These are phyloP conservation scores for Alternaria triticimaculans DNA, from an alignment of 2,329 filamentous ascomycete species.

Conservation along the genomic window DNA sequence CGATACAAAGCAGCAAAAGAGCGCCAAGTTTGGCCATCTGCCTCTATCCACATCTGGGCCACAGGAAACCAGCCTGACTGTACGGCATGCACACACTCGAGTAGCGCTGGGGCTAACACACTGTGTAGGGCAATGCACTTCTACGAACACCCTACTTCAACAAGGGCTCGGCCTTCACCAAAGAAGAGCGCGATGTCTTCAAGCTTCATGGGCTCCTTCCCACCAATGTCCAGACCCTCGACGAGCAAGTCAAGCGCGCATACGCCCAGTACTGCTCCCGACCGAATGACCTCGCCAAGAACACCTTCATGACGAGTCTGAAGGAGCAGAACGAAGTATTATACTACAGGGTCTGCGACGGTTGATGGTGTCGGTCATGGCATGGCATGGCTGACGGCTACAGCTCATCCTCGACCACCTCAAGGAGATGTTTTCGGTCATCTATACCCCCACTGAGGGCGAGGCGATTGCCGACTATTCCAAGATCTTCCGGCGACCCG, in stretches of 20 bases:
- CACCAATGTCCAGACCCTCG: constrained; percentile 72
- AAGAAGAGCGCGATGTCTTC: constrained; percentile 72
- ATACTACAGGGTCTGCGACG: constrained; percentile 69
- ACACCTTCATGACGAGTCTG: constrained; percentile 84
- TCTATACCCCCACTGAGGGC: constrained; percentile 90
- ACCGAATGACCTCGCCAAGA: constrained; percentile 74
- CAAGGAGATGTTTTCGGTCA: constrained; percentile 87
- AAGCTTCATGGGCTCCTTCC: constrained; percentile 77
- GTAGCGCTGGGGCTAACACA: background rate
- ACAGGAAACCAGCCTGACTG: constrained; percentile 49
- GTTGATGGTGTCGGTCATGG: background rate
- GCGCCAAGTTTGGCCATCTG: constrained; percentile 47
- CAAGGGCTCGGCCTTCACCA: constrained; percentile 80
- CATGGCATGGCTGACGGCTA: constrained; percentile 5
- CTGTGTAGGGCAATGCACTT: constrained; percentile 54
- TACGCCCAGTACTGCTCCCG: constrained; percentile 78
- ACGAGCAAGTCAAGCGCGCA: constrained; percentile 77
- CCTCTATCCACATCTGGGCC: constrained; percentile 53
- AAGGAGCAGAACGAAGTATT: constrained; percentile 86
- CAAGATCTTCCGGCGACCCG: constrained; percentile 74
- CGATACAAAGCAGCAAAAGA: constrained; percentile 27
- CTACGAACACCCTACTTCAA: constrained; percentile 75
- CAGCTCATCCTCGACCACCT: constrained; percentile 78
- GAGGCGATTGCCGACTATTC: constrained; percentile 89
- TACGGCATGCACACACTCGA: constrained; percentile 8